Evolutionary conservation across 2,329 filamentous ascomycete genomes (phyloP).

Genomic region (Cytospora piceae): DNA sequence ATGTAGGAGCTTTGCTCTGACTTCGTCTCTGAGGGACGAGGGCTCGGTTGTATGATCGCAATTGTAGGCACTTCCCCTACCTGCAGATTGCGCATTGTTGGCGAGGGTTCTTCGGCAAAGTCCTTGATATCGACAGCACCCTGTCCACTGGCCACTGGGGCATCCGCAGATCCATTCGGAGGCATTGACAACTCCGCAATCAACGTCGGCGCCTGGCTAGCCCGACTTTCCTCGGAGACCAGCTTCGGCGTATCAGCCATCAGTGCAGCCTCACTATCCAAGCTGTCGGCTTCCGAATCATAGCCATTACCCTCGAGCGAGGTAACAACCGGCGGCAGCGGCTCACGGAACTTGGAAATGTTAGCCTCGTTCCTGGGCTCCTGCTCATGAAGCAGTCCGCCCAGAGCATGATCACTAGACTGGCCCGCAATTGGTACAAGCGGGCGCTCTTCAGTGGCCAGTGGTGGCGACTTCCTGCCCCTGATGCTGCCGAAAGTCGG

Average conservation of each 20-base stretch:
- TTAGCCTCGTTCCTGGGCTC: constrained; percentile 58
- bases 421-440: constrained; percentile 48
- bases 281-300: constrained; percentile 59
- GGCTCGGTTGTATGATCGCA: constrained; percentile 50
- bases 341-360: constrained; percentile 62
- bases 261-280: constrained; percentile 44
- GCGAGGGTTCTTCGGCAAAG: constrained; percentile 2
- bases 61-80: constrained; percentile 46
- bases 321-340: constrained; percentile 71
- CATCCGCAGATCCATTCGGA: constrained; percentile 13
- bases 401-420: constrained; percentile 65
- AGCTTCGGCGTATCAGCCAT: constrained; percentile 32
- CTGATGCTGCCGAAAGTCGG: constrained; percentile 77
- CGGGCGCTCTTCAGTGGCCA: constrained; percentile 61
- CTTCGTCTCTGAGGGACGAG: constrained; percentile 35
- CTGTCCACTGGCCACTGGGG: neutral
- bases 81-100: constrained; percentile 6
- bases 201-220: constrained; percentile 30
- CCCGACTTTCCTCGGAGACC: constrained; percentile 30
- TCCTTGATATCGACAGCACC: constrained; percentile 31
- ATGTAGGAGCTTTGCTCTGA: constrained; percentile 43
- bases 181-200: constrained; percentile 15
- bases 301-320: constrained; percentile 70
- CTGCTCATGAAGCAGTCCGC: constrained; percentile 60
- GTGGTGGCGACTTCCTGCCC: constrained; percentile 59